Base-by-base conservation (phyloP, 305 asterid genomes). In the Stenogyne calaminthoides region DNA sequence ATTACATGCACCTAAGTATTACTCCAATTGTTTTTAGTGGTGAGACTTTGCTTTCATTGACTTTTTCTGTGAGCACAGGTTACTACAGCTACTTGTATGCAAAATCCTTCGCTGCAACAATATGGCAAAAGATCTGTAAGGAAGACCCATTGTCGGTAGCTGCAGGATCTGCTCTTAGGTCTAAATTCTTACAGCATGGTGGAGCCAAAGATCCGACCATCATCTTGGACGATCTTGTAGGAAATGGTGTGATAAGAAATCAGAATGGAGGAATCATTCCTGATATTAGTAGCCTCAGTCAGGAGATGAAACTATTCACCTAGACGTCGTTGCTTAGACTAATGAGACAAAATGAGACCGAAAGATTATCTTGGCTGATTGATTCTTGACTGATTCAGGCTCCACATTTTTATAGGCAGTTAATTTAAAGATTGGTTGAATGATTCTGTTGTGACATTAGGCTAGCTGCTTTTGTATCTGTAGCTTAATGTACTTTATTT, bases 61-160 rank as follows among this genome's bases (percentile, higher is more conserved):
- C 29, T 19, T 3, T 62, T 73, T 78, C 32, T 55, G 52, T 57
- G 11, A 6, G 55, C 39, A 59, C 85, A 95, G 99, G 95, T 77
- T 95, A 95, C 84, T 92, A 95, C 81, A 95, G 97, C 88, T 95
- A 92, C 91, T 75, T 95, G 92, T 95, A 92, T 32, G 99, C 99
- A 14, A 92, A 81, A 87, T 95, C 97, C 87, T 90, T 92, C 34
- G 84, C 98, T 46, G 82, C 97, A 63, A 89, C 94, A 15, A 88
- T 90, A 73, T 95, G 99, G 99, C 82, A 87, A 74, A 89, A 82
- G 67, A 73, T 82, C 25, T 90, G 92, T 77, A 76, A 84, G 76
- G 91, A 87, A 72, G 96, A 90, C 77, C 97, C 99, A 5, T 77
- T 95, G 73, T 95, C 99, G 4, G 62, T 54, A 20, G 79, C 73